A percentile compares a stretch with the other conserved stretches of the same genome.
phyloP scores from a whole-genome alignment of 495 filamentous ascomycete species.

The Penicillium dipodomyicola region DNA sequence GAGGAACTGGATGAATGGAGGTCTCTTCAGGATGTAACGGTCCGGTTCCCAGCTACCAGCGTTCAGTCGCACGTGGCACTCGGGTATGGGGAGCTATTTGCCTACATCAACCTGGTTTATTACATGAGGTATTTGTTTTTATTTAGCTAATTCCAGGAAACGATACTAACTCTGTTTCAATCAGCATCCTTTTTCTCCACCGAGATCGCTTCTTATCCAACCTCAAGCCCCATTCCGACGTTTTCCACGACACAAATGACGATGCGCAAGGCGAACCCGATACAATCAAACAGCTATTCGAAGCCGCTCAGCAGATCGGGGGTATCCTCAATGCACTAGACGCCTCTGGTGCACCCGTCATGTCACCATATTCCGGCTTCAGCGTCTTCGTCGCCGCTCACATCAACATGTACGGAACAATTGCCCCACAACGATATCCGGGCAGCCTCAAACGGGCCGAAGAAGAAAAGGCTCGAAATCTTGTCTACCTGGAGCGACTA shows the following conservation, averaged over 20 bases:
- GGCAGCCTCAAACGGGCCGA: constrained; percentile 40
- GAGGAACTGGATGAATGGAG: constrained; percentile 45
- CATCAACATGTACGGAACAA: constrained; percentile 48
- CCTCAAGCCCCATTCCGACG: constrained; percentile 29
- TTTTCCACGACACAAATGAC: constrained; percentile 26
- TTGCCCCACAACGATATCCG: constrained; percentile 38
- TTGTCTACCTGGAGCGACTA: constrained; percentile 40
- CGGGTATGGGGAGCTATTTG: constrained; percentile 45
- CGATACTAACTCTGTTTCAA: background rate
- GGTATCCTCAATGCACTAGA: constrained; percentile 38
- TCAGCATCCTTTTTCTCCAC: constrained; percentile 42
- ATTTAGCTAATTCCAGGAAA: background rate
- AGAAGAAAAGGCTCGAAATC: constrained; percentile 36
- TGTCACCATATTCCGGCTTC: constrained; percentile 46
- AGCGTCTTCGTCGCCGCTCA: constrained; percentile 47
- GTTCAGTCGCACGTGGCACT: constrained; percentile 43
- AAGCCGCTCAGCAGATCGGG: constrained; percentile 39
- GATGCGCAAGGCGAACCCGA: constrained; percentile 19
- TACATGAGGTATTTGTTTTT: constrained; percentile 39
- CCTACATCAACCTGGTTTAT: constrained; percentile 46
- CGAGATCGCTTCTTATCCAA: constrained; percentile 41
- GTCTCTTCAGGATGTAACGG: constrained; percentile 39
- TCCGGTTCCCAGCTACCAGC: constrained; percentile 39
- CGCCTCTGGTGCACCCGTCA: constrained; percentile 37
- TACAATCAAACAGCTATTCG: constrained; percentile 39